Evolutionary conservation across 257 asterid species (phyloP), one percentile per base, ranked within the genome.

Genomic region (Perilla frutescens): DNA sequence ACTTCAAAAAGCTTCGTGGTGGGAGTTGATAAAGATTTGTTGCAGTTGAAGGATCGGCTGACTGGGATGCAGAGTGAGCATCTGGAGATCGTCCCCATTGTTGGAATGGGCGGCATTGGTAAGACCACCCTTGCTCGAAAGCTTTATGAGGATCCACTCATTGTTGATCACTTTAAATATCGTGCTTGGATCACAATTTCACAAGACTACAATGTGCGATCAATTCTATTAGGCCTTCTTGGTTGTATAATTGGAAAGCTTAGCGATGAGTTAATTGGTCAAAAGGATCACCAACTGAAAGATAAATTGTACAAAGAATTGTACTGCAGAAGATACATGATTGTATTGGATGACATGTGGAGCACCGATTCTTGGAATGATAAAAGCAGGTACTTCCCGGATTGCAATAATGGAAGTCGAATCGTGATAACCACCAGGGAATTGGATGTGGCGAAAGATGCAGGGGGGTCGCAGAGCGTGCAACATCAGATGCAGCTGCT

Each of bases 291-390:
- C n/a, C n/a, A 60, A 7, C 9, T 48, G 45, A 54, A 12, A 32
- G 62, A 13, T 12, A 0, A 41, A n/a, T 6, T 76, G 4, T 14
- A 76, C 41, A 3, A 53, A 5, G 50, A 6, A 26, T 54, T 76
- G 48, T 14, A 0, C 2, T 60, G 72, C 13, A 43, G 55, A 3
- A 70, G 63, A 37, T 77, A 70, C 8, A 1, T 62, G 7, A 43
- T 76, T 10, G 59, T 76, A 0, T 14, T 76, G 2, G 80, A 76
- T 62, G 76, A 76, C 11, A 59, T 72, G 31, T 77, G 75, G 82
- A 40, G 32, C 26, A 15, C 4, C 26, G 15, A 72, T n/a, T 41
- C 34, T 2, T 65, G 81, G 78, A 71, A 72, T 14, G 66, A 50
- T 3, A 13, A 50, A 2, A 39, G 5, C 0, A 10, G 3, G n/a